Base-by-base conservation (phyloP, 2,329 filamentous ascomycete genomes). In the Drechslera avenae region DNA sequence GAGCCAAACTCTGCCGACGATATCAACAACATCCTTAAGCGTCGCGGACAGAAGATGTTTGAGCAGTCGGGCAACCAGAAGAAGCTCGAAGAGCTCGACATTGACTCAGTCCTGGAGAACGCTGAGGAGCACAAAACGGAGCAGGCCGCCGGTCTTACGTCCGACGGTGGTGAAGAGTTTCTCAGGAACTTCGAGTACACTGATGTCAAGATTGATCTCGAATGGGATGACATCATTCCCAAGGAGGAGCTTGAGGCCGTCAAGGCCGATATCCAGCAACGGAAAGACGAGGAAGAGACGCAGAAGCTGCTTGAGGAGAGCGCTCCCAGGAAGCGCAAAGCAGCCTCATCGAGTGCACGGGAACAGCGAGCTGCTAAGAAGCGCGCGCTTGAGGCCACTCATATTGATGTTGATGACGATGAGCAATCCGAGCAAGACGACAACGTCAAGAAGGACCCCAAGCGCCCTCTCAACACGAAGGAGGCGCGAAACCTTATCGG, bases 181-280 rank as follows among this genome's bases (percentile, higher is more conserved):
- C 86, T 99, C 78, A 86, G 83, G 62, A 87, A 85, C 53, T 90
- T 90, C 62, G 91, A 97, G 69, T 96, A 96, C 67, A 97, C 94
- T 1, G 94, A 99, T 73, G 93, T 97, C 74, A 97, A 97, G 76
- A 89, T 97, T 53, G 83, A 97, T 59, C 86, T 97, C 19, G 91
- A 95, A 62, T 99, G 94, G 94, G 94, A 99, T 66, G 89, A 97
- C 60, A 99, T 99, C 64, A 97, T 99, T 62, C 95, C 94, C 0
- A 91, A 92, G 52, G 91, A 96, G 6, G 87, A 96, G 66, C 83
- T 99, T 14, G 92, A 92, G 13, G 87, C 86, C 53, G 89, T 97
- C 75, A 96, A 95, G 72, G 87, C 86, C 0, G 90, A 96, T 42
- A 93, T 97, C 66, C 89, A 95, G 61, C 86, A 88, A 72, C 88